phyloP scores from a whole-genome alignment of 2,329 filamentous ascomycete species.

The Parastagonospora nodorum region DNA sequence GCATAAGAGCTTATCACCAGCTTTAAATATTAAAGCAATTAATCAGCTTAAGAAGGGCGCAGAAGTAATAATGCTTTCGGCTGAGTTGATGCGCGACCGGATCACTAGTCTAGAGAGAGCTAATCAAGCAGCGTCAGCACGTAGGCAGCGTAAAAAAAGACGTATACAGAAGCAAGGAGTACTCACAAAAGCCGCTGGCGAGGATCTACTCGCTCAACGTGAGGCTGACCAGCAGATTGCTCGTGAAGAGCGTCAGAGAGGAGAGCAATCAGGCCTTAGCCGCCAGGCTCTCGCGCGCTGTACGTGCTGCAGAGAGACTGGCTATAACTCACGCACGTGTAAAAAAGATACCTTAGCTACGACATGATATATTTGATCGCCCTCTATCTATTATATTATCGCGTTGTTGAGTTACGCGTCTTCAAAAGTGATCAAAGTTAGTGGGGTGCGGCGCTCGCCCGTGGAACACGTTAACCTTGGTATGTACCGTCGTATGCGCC shows the following conservation, averaged over 20 bases:
- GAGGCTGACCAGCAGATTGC: conserved; percentile 3
- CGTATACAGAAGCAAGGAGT: too few relatives aligned
- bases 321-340: too few relatives aligned
- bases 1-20: not conserved
- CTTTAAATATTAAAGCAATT: not conserved
- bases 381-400: not conserved
- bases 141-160: too few relatives aligned
- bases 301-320: conserved; percentile 5
- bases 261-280: conserved; percentile 5
- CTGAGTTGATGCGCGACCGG: too few relatives aligned
- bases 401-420: not conserved
- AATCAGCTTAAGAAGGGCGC: not conserved
- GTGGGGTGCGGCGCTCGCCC: not conserved
- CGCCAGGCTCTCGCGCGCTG: conserved; percentile 7
- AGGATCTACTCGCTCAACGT: conserved; percentile 6
- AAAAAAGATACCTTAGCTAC: too few relatives aligned
- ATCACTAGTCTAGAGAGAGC: too few relatives aligned
- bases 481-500: too few relatives aligned
- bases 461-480: too few relatives aligned
- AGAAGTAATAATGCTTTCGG: not conserved
- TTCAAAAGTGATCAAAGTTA: not conserved
- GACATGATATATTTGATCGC: too few relatives aligned
- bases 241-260: not conserved
- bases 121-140: too few relatives aligned
- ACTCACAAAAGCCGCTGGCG: too few relatives aligned